Conservation (phyloP, 2,329 filamentous ascomycete genomes). For the Hypocrella siamensis region DNA sequence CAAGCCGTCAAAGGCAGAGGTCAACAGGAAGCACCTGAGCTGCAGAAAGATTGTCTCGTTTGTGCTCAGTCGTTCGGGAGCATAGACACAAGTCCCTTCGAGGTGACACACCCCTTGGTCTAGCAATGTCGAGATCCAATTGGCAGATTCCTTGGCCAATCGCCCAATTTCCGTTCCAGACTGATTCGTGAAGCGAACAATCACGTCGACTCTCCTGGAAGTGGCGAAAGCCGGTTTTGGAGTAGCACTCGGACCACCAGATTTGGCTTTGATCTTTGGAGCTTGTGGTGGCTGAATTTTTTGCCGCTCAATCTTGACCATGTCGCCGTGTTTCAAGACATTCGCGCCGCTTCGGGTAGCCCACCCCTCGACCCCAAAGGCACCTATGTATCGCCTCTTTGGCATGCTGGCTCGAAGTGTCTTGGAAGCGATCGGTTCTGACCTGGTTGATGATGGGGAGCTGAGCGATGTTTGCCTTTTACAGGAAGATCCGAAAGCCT, state of each 20-base stretch:
- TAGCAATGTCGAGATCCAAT: slow-evolving; percentile 83
- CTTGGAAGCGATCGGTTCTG: slow-evolving; percentile 1
- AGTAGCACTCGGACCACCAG: slow-evolving; percentile 17
- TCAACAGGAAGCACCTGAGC: slow-evolving; percentile 60
- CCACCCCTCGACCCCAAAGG: slow-evolving; percentile 86
- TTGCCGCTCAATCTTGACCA: slow-evolving; percentile 74
- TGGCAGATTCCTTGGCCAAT: slow-evolving; percentile 70
- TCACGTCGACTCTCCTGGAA: slow-evolving; percentile 60
- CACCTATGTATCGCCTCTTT: slow-evolving; percentile 60
- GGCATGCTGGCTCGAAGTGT: slow-evolving; percentile 15
- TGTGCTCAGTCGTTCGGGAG: slow-evolving; percentile 67
- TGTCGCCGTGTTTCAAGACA: slow-evolving; percentile 65
- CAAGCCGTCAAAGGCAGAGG: slow-evolving; percentile 52
- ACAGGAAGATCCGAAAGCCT: neutral
- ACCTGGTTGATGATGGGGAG: neutral
- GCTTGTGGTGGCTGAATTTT: slow-evolving; percentile 48
- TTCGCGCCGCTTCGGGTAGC: slow-evolving; percentile 67
- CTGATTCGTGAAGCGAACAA: slow-evolving; percentile 79
- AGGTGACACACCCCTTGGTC: slow-evolving; percentile 84
- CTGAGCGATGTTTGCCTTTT: slow-evolving; percentile 1
- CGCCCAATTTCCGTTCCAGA: slow-evolving; percentile 73
- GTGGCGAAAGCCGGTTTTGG: slow-evolving; percentile 28
- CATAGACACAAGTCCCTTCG: slow-evolving; percentile 77
- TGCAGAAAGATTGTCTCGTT: slow-evolving; percentile 95
- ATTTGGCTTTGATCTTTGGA: slow-evolving; percentile 27